phyloP scores from a whole-genome alignment of 1,284 basidiomycete species.

The Ustilago trichophora region DNA sequence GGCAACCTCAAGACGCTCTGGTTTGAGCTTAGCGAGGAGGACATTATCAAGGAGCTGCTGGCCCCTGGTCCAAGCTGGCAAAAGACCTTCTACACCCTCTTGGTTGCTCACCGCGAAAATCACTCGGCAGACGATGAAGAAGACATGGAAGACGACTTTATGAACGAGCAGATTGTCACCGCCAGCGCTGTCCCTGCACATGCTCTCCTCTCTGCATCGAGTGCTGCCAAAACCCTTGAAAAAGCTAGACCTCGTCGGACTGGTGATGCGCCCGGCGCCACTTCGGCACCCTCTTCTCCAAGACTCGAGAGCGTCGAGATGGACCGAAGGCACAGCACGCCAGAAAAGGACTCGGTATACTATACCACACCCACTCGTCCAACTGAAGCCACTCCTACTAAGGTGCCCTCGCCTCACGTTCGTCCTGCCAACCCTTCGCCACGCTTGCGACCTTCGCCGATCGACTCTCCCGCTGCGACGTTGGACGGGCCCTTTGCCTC shows the following conservation, averaged over 20 bases:
- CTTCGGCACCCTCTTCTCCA: constrained; percentile 32
- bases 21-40: constrained; percentile 68
- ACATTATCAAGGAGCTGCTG: constrained; percentile 53
- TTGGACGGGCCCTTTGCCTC: constrained; percentile 14
- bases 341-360: constrained; percentile 34
- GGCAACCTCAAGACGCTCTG: constrained; percentile 89
- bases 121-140: constrained; percentile 63
- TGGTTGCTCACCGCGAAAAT: constrained; percentile 63
- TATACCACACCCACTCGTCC: constrained; percentile 21
- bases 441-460: constrained; percentile 22
- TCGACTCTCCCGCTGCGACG: constrained; percentile 27
- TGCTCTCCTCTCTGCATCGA: constrained; percentile 20
- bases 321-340: constrained; percentile 43
- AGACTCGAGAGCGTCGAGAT: constrained; percentile 35
- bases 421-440: constrained; percentile 40
- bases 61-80: constrained; percentile 60
- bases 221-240: constrained; percentile 28
- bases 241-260: constrained; percentile 42
- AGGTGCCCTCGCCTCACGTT: constrained; percentile 21
- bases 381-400: constrained; percentile 20
- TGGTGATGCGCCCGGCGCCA: constrained; percentile 15
- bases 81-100: constrained; percentile 65
- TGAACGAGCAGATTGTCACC: constrained; percentile 38
- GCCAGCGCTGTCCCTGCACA: constrained; percentile 27
- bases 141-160: constrained; percentile 49